A percentile compares a stretch with the other conserved stretches of the same genome.
phyloP scores from a whole-genome alignment of 257 asterid species.

The Leonotis leonurus region DNA sequence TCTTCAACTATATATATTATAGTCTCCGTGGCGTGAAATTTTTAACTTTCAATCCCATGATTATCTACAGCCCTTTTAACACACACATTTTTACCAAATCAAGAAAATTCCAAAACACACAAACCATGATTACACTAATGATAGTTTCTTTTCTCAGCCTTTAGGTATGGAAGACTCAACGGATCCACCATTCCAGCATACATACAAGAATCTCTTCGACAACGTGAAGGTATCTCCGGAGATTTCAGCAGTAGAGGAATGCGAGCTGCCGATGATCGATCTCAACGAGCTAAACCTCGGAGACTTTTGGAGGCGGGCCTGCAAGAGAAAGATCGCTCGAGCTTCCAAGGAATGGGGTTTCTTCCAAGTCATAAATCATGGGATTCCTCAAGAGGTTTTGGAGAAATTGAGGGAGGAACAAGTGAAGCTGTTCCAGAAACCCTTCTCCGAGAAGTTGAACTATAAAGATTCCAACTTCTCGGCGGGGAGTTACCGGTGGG shows the following conservation, averaged over 20 bases:
- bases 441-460: slow-evolving; percentile 47
- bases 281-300: slow-evolving; percentile 43
- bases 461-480: slow-evolving; percentile 43
- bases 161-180: slow-evolving; percentile 58
- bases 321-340: slow-evolving; percentile 53
- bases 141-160: slow-evolving; percentile 18
- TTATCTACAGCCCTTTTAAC: background rate
- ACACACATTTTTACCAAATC: no score
- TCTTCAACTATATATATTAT: background rate
- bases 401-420: slow-evolving; percentile 68
- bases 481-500: slow-evolving; percentile 84
- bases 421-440: slow-evolving; percentile 52
- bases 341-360: slow-evolving; percentile 95
- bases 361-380: slow-evolving; percentile 81
- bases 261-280: slow-evolving; percentile 77
- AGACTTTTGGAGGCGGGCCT: slow-evolving; percentile 31
- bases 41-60: background rate
- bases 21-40: background rate
- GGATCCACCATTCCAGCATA: slow-evolving; percentile 71
- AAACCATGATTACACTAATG: no score
- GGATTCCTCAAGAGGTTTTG: slow-evolving; percentile 54
- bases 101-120: background rate
- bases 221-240: slow-evolving; percentile 10
- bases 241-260: slow-evolving; percentile 37
- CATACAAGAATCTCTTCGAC: slow-evolving; percentile 48